These are phyloP conservation scores for Telopea speciosissima DNA, from an alignment of 177 flowering plant species.

Conservation along the genomic window DNA sequence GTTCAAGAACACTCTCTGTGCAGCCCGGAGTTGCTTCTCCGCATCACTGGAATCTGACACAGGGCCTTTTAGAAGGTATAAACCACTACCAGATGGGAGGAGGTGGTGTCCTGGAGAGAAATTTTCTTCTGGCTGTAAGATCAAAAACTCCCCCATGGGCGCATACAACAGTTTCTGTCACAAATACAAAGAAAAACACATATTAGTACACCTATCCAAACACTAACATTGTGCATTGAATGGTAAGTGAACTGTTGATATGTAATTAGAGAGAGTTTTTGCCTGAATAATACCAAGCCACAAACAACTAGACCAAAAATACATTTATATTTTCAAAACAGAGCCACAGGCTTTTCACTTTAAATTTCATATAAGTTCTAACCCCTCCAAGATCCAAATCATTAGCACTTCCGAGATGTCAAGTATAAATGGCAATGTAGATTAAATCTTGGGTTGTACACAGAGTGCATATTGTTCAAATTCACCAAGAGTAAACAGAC, in stretches of 20 bases:
- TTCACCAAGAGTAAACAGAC: background rate
- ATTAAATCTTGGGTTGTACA: too few species aligned
- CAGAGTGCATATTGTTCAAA: background rate
- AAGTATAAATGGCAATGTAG: too few species aligned
- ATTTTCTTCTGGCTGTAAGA: conserved; percentile 85
- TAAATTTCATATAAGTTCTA: background rate
- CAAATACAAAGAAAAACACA: too few species aligned
- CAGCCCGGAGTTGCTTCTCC: conserved; percentile 57
- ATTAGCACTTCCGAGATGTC: background rate
- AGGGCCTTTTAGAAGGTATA: conserved; percentile 48
- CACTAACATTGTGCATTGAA: too few species aligned
- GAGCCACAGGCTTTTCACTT: too few species aligned
- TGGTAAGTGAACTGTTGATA: too few species aligned
- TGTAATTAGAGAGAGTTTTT: too few species aligned
- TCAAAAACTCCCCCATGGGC: conserved; percentile 89
- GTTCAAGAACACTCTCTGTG: conserved; percentile 59
- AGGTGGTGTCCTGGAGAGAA: conserved; percentile 83
- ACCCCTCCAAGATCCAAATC: background rate
- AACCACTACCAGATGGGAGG: conserved; percentile 89
- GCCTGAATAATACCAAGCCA: too few species aligned
- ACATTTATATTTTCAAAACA: too few species aligned
- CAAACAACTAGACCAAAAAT: too few species aligned
- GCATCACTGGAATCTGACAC: conserved; percentile 29
- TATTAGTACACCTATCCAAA: too few species aligned
- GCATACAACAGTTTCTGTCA: conserved; percentile 67